Conservation (phyloP, 352 stramenopile species). For the Globisporangium takayamanum region DNA sequence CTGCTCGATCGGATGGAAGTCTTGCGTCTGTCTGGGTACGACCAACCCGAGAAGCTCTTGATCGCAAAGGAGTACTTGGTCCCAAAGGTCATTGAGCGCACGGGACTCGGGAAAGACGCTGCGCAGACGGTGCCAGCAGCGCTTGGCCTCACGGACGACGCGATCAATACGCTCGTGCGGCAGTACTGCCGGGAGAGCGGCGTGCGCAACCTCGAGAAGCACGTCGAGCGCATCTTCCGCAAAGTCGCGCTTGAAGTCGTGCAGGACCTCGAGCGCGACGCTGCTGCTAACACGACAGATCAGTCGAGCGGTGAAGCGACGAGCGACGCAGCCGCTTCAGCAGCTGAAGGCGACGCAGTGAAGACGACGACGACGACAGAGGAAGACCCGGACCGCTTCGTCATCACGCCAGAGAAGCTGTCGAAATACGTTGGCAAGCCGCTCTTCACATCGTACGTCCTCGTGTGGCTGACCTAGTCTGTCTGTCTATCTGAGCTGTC, state of each 20-base stretch:
- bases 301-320: conserved; percentile 35
- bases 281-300: background rate
- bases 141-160: conserved; percentile 90
- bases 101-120: conserved; percentile 63
- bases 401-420: conserved; percentile 93
- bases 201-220: conserved; percentile 96
- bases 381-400: conserved; percentile 65
- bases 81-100: conserved; percentile 93
- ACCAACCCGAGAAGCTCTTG: conserved; percentile 96
- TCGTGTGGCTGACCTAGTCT: too few relatives aligned
- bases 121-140: conserved; percentile 66
- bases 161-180: conserved; percentile 85
- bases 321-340: background rate
- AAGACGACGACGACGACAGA: conserved; percentile 3
- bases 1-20: conserved; percentile 99
- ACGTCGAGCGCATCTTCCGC: conserved; percentile 98
- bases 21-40: conserved; percentile 94
- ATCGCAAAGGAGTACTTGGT: conserved; percentile 98
- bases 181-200: conserved; percentile 97
- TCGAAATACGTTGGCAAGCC: conserved; percentile 98
- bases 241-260: conserved; percentile 97
- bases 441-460: conserved; percentile 91
- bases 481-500: too few relatives aligned
- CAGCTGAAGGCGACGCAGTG: too few relatives aligned
- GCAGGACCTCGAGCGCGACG: conserved; percentile 60